Evolutionary conservation across 495 filamentous ascomycete species (phyloP).

Genomic region (Glarea lozoyensis): DNA sequence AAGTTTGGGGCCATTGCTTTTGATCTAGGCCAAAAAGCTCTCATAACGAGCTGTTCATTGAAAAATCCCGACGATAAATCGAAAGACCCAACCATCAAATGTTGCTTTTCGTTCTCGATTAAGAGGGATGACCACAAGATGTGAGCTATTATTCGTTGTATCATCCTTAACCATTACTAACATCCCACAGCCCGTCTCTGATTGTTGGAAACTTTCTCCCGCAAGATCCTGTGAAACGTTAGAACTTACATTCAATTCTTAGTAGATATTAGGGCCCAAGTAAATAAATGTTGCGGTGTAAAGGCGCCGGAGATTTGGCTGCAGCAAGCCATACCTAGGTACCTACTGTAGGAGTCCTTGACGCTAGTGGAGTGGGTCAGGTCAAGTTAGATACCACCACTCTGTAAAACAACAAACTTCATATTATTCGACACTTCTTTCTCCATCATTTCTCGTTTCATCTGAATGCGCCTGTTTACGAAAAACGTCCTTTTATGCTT

Average conservation of each 20-base stretch:
- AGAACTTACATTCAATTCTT: conserved; percentile 1
- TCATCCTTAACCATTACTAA: conserved; percentile 4
- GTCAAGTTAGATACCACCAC: too few species aligned
- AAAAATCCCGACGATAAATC: conserved; percentile 74
- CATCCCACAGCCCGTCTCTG: conserved; percentile 61
- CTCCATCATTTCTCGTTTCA: too few species aligned
- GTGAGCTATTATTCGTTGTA: conserved; percentile 44
- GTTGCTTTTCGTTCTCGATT: conserved; percentile 97
- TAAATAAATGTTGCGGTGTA: too few species aligned
- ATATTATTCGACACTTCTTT: too few species aligned
- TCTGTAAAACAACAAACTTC: too few species aligned
- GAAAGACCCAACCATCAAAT: conserved; percentile 67
- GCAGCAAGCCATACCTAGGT: too few species aligned
- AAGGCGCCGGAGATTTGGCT: too few species aligned
- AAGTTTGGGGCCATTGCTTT: conserved; percentile 99
- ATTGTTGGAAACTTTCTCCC: conserved; percentile 97
- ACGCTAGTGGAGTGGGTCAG: too few species aligned
- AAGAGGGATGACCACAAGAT: conserved; percentile 91
- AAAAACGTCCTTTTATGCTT: too few species aligned
- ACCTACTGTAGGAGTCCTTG: too few species aligned
- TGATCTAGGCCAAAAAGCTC: conserved; percentile 90
- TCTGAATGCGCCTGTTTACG: too few species aligned
- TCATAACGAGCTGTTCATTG: conserved; percentile 86
- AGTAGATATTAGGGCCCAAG: conserved; percentile 7
- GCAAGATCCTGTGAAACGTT: conserved; percentile 31